Evolutionary conservation across 108 stramenopile species (phyloP).

Genomic region (Fragilariopsis cylindrus): DNA sequence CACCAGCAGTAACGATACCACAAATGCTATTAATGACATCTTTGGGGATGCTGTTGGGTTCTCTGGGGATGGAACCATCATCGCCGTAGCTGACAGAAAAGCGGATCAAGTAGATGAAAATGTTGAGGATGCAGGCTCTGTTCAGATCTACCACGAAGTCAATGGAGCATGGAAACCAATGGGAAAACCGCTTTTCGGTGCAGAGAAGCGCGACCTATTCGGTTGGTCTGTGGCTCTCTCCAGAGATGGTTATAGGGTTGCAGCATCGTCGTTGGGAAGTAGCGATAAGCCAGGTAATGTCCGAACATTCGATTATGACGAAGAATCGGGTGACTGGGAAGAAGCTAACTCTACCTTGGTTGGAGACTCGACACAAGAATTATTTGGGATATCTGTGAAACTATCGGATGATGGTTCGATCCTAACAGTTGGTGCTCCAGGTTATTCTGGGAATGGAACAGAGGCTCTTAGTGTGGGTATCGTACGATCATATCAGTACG

Average conservation of each 20-base stretch:
- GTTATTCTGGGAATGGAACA: constrained; percentile 17
- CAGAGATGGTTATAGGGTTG: constrained; percentile 33
- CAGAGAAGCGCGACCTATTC: constrained; percentile 19
- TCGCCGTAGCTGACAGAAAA: constrained; percentile 42
- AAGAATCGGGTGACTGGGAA: constrained; percentile 23
- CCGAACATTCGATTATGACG: constrained; percentile 29
- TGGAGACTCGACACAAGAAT: constrained; percentile 16
- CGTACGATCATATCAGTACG: constrained; percentile 25
- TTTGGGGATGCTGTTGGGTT: constrained; percentile 48
- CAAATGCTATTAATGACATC: not conserved
- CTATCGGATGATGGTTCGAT: constrained; percentile 28
- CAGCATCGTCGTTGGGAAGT: constrained; percentile 29
- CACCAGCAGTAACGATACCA: not conserved
- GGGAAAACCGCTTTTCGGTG: constrained; percentile 30
- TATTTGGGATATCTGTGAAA: constrained; percentile 34
- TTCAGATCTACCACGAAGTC: constrained; percentile 24
- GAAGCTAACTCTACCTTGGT: constrained; percentile 3
- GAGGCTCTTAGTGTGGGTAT: constrained; percentile 25
- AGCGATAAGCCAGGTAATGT: constrained; percentile 33
- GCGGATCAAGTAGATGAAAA: not conserved
- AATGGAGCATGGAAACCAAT: constrained; percentile 32
- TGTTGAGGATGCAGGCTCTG: constrained; percentile 22
- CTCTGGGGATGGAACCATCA: constrained; percentile 35
- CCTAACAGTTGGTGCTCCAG: constrained; percentile 36
- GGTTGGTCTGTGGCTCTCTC: constrained; percentile 48